A percentile compares a stretch with the other conserved stretches of the same genome.
These are phyloP conservation scores for Phaeosphaeria sp. DNA, from an alignment of 2,329 filamentous ascomycete genomes.

Conservation along the genomic window DNA sequence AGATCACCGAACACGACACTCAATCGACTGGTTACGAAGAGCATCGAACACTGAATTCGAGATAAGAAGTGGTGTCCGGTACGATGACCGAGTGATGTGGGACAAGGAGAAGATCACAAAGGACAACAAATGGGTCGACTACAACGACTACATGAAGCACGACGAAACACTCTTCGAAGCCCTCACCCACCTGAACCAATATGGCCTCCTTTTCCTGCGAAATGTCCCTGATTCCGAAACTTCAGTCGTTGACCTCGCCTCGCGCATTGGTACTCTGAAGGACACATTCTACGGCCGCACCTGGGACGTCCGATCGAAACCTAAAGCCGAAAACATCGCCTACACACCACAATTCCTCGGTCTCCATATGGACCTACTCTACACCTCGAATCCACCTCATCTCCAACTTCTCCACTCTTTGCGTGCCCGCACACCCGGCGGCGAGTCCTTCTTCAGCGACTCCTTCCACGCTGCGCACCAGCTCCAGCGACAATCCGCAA, in stretches of 20 bases:
- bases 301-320: conserved; percentile 86
- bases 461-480: conserved; percentile 65
- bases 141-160: conserved; percentile 71
- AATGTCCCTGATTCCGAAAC: conserved; percentile 72
- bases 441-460: conserved; percentile 87
- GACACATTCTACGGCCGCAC: conserved; percentile 91
- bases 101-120: conserved; percentile 52
- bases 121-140: conserved; percentile 68
- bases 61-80: conserved; percentile 41
- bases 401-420: conserved; percentile 91
- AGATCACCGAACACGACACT: conserved; percentile 51
- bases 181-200: conserved; percentile 66
- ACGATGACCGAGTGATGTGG: conserved; percentile 55
- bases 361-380: conserved; percentile 93
- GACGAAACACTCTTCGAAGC: conserved; percentile 65
- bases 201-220: conserved; percentile 79
- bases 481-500: conserved; percentile 32
- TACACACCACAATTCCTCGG: conserved; percentile 82
- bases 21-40: conserved; percentile 40
- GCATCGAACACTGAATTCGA: conserved; percentile 41
- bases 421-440: conserved; percentile 78
- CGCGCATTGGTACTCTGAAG: conserved; percentile 77
- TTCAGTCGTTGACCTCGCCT: conserved; percentile 71
- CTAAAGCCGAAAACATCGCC: conserved; percentile 86
- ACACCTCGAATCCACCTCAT: conserved; percentile 78